Percentiles rank a stretch among this genome's conserved stretches.
phyloP scores from a whole-genome alignment of 192 early-diverging fungal genomes.

The Irineochytrium annulatum region DNA sequence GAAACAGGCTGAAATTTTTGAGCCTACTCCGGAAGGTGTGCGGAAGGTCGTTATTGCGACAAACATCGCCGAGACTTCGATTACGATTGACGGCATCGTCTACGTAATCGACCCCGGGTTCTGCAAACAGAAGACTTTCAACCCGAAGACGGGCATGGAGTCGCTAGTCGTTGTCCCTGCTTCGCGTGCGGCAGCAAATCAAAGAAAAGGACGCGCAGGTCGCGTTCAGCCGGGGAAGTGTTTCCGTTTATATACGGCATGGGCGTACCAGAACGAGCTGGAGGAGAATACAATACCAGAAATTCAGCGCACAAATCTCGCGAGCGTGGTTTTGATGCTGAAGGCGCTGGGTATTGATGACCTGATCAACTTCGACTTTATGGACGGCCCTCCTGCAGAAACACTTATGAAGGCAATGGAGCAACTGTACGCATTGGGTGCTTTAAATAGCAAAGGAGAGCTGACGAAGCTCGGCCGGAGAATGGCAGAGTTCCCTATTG shows the following conservation, averaged over 20 bases:
- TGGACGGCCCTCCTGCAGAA: conserved; percentile 94
- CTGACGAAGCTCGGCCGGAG: conserved; percentile 92
- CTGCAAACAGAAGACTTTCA: conserved; percentile 94
- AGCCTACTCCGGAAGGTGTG: conserved; percentile 74
- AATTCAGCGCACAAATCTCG: conserved; percentile 94
- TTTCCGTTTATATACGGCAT: conserved; percentile 90
- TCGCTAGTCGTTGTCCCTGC: conserved; percentile 83
- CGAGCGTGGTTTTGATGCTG: conserved; percentile 84
- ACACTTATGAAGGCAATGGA: conserved; percentile 89
- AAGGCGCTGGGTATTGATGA: conserved; percentile 93
- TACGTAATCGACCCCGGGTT: conserved; percentile 97
- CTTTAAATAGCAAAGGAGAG: conserved; percentile 87
- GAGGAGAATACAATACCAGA: conserved; percentile 91
- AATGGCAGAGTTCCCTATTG: conserved; percentile 98
- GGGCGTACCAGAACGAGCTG: conserved; percentile 92
- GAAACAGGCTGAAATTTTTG: conserved; percentile 94
- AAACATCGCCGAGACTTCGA: conserved; percentile 97
- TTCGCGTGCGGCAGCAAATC: conserved; percentile 90
- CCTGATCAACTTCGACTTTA: conserved; percentile 92
- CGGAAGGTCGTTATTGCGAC: conserved; percentile 88
- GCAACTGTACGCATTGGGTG: conserved; percentile 83
- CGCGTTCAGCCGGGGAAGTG: conserved; percentile 94
- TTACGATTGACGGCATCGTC: conserved; percentile 96
- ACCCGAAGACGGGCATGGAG: conserved; percentile 97
- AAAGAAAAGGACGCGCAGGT: conserved; percentile 95